Evolutionary conservation across 768 basidiomycete genomes (phyloP).

Genomic region (Termitomyces sp.): DNA sequence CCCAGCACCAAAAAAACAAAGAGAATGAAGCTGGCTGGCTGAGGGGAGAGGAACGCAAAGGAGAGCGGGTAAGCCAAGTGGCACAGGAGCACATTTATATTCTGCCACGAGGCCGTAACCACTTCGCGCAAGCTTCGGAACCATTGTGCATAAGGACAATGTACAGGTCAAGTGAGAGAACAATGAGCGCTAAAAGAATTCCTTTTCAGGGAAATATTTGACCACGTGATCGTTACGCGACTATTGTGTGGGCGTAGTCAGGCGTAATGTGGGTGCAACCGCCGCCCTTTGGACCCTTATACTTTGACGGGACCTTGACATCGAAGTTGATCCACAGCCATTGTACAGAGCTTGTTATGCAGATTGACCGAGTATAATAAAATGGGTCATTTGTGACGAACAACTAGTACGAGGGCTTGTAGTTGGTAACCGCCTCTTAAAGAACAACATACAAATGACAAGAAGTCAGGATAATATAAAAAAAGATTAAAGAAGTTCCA

Average conservation of each 20-base stretch:
- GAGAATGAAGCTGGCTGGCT: conserved; percentile 5
- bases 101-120: conserved; percentile 1
- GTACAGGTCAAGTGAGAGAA: conserved; percentile 11
- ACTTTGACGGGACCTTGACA: background rate
- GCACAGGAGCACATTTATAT: conserved; percentile 10
- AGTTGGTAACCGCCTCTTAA: background rate
- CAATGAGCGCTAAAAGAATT: conserved; percentile 12
- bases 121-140: background rate
- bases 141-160: conserved; percentile 13
- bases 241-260: conserved; percentile 8
- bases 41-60: background rate
- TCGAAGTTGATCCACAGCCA: background rate
- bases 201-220: background rate
- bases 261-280: background rate
- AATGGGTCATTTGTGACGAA: background rate
- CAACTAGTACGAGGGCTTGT: background rate
- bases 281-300: conserved; percentile 1
- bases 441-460: background rate
- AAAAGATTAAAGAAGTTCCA: background rate
- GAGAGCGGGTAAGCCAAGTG: background rate
- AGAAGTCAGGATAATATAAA: background rate
- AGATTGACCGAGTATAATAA: conserved; percentile 3
- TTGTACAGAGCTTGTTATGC: background rate
- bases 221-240: conserved; percentile 9
- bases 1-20: conserved; percentile 26